These are phyloP conservation scores for Echeveria elegans DNA, from an alignment of 164 flowering plant species.

Conservation along the genomic window DNA sequence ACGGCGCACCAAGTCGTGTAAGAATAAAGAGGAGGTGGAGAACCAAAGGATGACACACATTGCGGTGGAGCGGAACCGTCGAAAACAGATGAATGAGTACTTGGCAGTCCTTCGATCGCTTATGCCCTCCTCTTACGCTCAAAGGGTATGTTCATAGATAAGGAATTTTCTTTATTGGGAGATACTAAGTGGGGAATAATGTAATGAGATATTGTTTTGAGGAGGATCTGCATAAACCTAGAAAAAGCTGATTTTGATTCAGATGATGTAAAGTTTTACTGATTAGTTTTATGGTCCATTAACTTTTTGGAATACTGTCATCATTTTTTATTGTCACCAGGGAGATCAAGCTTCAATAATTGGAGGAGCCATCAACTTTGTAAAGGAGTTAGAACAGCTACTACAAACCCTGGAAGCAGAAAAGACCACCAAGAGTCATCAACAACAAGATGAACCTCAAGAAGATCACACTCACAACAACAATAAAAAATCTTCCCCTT, in stretches of 20 bases:
- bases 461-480: background rate
- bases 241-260: background rate
- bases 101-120: conserved; percentile 26
- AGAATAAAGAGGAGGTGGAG: conserved; percentile 28
- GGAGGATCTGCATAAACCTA: background rate
- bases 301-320: background rate
- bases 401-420: conserved; percentile 23
- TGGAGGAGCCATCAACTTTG: conserved; percentile 43
- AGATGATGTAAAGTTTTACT: background rate
- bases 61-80: conserved; percentile 31
- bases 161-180: background rate
- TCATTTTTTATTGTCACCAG: conserved; percentile 13
- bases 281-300: conserved; percentile 3
- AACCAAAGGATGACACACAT: conserved; percentile 39
- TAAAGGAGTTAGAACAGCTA: conserved; percentile 40
- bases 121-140: conserved; percentile 32
- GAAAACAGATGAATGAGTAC: conserved; percentile 38
- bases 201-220: background rate
- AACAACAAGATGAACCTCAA: background rate
- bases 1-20: conserved; percentile 16
- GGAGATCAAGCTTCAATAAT: conserved; percentile 45
- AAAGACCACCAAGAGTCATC: conserved; percentile 4
- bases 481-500: conserved; percentile 1
- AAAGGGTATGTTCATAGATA: conserved; percentile 18
- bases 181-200: background rate